These are phyloP conservation scores for Coriolopsis trogii DNA, from an alignment of 1,284 basidiomycete species.

Conservation along the genomic window DNA sequence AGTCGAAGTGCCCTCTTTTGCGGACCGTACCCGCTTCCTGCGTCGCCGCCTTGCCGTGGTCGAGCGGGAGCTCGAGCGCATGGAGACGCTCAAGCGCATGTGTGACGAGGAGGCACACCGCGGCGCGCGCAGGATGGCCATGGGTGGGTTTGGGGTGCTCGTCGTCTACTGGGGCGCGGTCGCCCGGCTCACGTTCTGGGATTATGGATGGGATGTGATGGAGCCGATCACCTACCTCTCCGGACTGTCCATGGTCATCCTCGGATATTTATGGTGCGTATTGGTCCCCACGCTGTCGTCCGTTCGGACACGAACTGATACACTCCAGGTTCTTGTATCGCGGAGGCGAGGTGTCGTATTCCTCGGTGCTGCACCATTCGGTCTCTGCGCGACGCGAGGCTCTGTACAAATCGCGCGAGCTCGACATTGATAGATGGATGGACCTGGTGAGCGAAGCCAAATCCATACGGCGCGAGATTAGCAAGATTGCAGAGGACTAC, in stretches of 20 bases:
- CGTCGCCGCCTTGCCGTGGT: constrained; percentile 50
- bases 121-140: constrained; percentile 58
- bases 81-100: constrained; percentile 54
- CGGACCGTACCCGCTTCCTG: constrained; percentile 62
- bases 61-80: constrained; percentile 43
- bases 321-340: constrained; percentile 57
- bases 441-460: constrained; percentile 58
- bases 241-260: constrained; percentile 60
- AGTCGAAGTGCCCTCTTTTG: constrained; percentile 65
- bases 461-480: constrained; percentile 53
- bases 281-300: not conserved
- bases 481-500: constrained; percentile 64
- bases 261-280: constrained; percentile 57
- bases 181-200: constrained; percentile 67
- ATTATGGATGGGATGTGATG: constrained; percentile 68
- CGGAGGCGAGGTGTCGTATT: constrained; percentile 71
- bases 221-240: constrained; percentile 71
- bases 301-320: not conserved
- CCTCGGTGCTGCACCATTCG: constrained; percentile 58
- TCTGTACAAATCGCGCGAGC: constrained; percentile 59
- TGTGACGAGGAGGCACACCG: constrained; percentile 61
- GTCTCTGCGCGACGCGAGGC: constrained; percentile 59
- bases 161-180: constrained; percentile 67
- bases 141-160: constrained; percentile 60
- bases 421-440: constrained; percentile 65